Evolutionary conservation across 176 grass and related monocot genomes (phyloP), one percentile per base, ranked within the genome.

Genomic region (Pontederia paniculata): DNA sequence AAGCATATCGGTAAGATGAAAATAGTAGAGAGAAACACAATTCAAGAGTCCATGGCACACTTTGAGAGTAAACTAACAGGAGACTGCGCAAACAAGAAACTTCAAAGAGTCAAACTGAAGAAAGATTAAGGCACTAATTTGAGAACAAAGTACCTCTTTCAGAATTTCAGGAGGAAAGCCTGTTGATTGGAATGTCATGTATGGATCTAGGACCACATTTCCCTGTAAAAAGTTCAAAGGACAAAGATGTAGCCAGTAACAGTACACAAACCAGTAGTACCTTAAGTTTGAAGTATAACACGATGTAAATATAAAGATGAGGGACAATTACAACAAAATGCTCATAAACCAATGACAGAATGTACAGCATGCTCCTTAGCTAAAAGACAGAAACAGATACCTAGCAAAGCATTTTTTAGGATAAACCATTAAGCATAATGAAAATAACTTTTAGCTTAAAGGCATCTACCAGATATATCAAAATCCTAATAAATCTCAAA

Each of bases 141-240:
- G 18, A 21, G 21, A n/a, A 0, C 9, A 20, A 17, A 28, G 23
- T 69, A 95, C 89, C 89, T 83, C 85, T 59, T 80, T 74, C 71
- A 96, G 80, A 53, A 96, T 79, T 50, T 85, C 86, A 4, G 71
- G 28, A 28, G 85, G 79, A 77, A 96, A 89, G 41, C 67, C 41
- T 6, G 82, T 87, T 7, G 86, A 81, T 47, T 89, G 73, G 64
- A 96, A 96, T 31, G 86, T 74, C 43, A 66, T 83, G 53, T 78
- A 89, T 48, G 91, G 86, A 1, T 58, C 21, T 52, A 86, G 79
- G n/a, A 76, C 73, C 22, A 83, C 82, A 52, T 70, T 73, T 55
- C 89, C 89, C 84, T 85, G 62, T 31, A 37, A 2, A 51, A 60
- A 80, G 60, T 9, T 19, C 63, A 66, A 19, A 44, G 46, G 5